These are phyloP conservation scores for Talaromyces atroroseus DNA, from an alignment of 2,329 filamentous ascomycete species.

Conservation along the genomic window DNA sequence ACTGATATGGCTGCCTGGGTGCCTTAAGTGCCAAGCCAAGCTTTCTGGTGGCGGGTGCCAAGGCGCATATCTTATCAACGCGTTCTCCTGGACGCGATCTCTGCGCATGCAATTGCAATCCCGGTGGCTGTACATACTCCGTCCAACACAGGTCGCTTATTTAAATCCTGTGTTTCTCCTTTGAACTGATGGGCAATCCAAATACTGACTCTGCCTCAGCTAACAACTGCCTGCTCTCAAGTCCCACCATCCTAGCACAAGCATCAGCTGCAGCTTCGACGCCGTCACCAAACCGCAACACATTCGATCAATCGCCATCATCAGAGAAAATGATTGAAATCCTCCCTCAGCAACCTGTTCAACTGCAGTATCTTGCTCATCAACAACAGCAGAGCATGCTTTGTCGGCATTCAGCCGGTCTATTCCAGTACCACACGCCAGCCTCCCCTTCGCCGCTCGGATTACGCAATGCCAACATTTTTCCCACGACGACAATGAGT, in stretches of 20 bases:
- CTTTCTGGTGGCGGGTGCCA: not conserved
- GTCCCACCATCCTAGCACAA: not conserved
- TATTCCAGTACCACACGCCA: conserved; percentile 1
- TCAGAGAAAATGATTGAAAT: conserved; percentile 11
- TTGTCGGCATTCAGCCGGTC: not conserved
- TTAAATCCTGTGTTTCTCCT: not conserved
- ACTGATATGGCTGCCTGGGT: too few relatives aligned
- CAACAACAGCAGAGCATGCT: not conserved
- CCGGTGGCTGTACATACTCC: conserved; percentile 8
- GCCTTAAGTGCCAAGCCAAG: not conserved
- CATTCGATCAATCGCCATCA: not conserved
- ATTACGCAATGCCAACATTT: conserved; percentile 12
- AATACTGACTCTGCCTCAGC: not conserved
- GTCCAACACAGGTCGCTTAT: not conserved
- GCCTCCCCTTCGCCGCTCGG: conserved; percentile 13
- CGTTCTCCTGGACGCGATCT: conserved; percentile 4
- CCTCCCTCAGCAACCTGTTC: conserved; percentile 8
- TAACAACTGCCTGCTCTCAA: not conserved
- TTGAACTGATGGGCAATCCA: not conserved
- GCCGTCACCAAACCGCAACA: not conserved
- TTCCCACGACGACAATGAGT: conserved; percentile 11
- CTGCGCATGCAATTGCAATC: not conserved
- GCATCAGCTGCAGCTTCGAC: not conserved
- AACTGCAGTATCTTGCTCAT: not conserved
- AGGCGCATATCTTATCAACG: conserved; percentile 9